Evolutionary conservation across 2,329 filamentous ascomycete genomes (phyloP).

Genomic region (Plectosphaerella cucumerina): DNA sequence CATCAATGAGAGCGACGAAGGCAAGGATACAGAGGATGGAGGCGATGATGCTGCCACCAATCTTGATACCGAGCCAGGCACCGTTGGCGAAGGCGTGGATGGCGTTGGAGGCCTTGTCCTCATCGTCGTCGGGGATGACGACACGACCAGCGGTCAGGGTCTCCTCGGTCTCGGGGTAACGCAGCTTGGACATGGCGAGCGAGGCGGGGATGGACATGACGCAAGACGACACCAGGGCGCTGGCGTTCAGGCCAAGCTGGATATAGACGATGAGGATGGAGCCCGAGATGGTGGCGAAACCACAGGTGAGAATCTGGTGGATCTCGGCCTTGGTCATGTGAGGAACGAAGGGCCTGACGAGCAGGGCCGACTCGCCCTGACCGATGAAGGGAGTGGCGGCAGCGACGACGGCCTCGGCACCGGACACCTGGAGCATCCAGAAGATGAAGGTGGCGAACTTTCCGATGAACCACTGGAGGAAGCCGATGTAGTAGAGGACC

Average conservation of each 20-base stretch:
- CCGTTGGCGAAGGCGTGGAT: constrained; percentile 84
- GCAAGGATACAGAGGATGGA: constrained; percentile 83
- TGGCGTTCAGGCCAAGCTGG: constrained; percentile 73
- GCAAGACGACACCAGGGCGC: constrained; percentile 84
- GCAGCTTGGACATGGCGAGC: constrained; percentile 82
- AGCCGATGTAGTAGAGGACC: constrained; percentile 74
- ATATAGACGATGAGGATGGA: constrained; percentile 86
- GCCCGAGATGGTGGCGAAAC: constrained; percentile 88
- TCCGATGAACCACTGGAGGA: constrained; percentile 83
- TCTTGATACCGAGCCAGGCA: constrained; percentile 81
- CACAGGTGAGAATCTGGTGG: constrained; percentile 89
- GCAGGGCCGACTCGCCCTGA: constrained; percentile 89
- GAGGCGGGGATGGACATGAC: constrained; percentile 96
- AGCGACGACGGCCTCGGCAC: constrained; percentile 89
- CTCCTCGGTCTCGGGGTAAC: constrained; percentile 84
- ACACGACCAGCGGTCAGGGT: constrained; percentile 78
- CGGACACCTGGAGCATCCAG: constrained; percentile 82
- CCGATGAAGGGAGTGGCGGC: constrained; percentile 92
- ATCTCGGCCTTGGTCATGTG: constrained; percentile 84
- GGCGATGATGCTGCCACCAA: constrained; percentile 75
- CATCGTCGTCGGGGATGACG: constrained; percentile 74
- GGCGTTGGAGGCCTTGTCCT: constrained; percentile 71
- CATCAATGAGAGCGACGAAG: constrained; percentile 69
- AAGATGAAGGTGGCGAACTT: constrained; percentile 92
- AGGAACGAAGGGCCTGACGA: constrained; percentile 81